Evolutionary conservation across 345 rosid genomes (phyloP).

Genomic region (Fremontodendron californicum): DNA sequence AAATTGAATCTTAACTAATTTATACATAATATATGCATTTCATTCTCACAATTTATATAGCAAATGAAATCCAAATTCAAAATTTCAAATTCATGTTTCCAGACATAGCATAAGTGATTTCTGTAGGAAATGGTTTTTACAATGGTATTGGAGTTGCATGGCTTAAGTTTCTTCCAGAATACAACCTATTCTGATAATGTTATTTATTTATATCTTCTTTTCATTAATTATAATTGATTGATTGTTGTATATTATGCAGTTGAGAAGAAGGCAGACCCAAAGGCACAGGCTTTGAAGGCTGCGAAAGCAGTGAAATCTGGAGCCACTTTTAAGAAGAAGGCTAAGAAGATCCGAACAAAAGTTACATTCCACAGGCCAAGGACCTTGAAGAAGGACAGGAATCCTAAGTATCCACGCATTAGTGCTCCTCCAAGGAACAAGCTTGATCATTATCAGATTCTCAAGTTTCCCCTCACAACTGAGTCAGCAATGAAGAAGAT

Average conservation of each 20-base stretch:
- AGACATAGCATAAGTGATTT: too few species aligned
- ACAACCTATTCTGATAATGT: not conserved
- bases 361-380: conserved; percentile 87
- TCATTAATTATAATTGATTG: not conserved
- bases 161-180: not conserved
- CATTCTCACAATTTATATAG: too few species aligned
- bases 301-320: conserved; percentile 87
- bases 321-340: conserved; percentile 64
- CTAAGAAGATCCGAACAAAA: conserved; percentile 69
- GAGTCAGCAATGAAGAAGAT: conserved; percentile 94
- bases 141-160: not conserved
- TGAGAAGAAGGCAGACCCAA: conserved; percentile 70
- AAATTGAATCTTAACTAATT: too few species aligned
- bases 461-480: conserved; percentile 86
- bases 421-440: conserved; percentile 85
- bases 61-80: too few species aligned
- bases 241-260: conserved; percentile 22
- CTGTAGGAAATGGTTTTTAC: not conserved
- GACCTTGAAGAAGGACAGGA: conserved; percentile 75
- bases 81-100: too few species aligned
- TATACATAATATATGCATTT: too few species aligned
- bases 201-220: not conserved
- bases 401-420: conserved; percentile 67
- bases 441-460: conserved; percentile 85
- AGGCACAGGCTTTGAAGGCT: conserved; percentile 85